Percentiles rank a stretch among this genome's conserved stretches.
phyloP scores from a whole-genome alignment of 768 basidiomycete genomes.

The Lentinula raphanica region DNA sequence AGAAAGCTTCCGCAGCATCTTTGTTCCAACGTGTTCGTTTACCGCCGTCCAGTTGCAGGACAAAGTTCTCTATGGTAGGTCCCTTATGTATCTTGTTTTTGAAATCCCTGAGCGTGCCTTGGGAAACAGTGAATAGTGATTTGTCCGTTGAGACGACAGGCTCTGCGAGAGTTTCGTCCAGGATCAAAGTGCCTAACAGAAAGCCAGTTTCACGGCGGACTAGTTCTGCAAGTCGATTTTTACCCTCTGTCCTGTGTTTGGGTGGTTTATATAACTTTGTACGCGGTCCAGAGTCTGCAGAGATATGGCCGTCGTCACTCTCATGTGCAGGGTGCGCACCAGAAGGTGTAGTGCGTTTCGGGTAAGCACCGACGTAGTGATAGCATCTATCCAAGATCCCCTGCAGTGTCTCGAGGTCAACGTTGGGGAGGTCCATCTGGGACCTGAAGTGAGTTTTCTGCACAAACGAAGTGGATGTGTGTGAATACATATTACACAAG shows the following conservation, averaged over 20 bases:
- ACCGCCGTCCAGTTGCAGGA: background rate
- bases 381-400: background rate
- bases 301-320: too few relatives aligned
- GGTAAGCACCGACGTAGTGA: background rate
- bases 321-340: background rate
- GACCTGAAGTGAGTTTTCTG: background rate
- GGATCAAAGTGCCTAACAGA: background rate
- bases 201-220: background rate
- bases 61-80: background rate
- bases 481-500: too few relatives aligned
- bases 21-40: background rate
- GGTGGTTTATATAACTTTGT: background rate
- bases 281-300: background rate
- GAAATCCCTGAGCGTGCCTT: background rate
- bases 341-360: background rate
- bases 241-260: background rate
- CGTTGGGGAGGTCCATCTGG: background rate
- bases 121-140: background rate
- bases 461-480: too few relatives aligned
- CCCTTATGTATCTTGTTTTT: background rate
- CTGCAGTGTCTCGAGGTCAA: background rate
- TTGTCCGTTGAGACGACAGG: background rate
- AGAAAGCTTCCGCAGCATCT: background rate
- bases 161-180: too few relatives aligned
- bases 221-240: background rate